Conservation (phyloP, 2,329 filamentous ascomycete genomes). For the Drechslera avenae region DNA sequence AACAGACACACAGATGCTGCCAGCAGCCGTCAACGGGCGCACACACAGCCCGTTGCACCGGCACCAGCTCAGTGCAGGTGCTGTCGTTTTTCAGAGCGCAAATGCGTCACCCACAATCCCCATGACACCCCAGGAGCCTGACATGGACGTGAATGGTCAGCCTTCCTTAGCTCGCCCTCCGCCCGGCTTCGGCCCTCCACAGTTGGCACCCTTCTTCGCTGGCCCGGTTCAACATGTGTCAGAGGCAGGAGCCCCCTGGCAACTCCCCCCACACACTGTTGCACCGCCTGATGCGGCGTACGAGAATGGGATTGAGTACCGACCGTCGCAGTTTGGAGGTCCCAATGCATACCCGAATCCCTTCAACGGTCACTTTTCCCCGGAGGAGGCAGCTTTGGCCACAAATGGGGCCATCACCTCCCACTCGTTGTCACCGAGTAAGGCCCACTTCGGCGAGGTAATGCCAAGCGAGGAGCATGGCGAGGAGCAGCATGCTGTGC, state of each 20-base stretch:
- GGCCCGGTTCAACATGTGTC: conserved; percentile 45
- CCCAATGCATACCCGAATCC: conserved; percentile 23
- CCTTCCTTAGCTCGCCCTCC: conserved; percentile 36
- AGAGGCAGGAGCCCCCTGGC: conserved; percentile 38
- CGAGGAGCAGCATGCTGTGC: conserved; percentile 24
- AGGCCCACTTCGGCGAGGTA: conserved; percentile 34
- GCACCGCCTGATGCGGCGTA: conserved; percentile 33
- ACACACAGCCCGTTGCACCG: conserved; percentile 25
- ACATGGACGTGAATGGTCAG: conserved; percentile 23
- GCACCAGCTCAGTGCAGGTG: conserved; percentile 34
- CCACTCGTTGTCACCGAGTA: conserved; percentile 43
- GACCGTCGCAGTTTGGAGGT: conserved; percentile 25
- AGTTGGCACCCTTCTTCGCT: conserved; percentile 39
- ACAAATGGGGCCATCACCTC: conserved; percentile 38
- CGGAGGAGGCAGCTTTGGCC: conserved; percentile 18
- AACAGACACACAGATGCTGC: conserved; percentile 27
- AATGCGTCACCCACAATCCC: conserved; percentile 47
- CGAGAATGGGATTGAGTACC: conserved; percentile 32
- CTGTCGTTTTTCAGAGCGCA: conserved; percentile 49
- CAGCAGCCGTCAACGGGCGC: conserved; percentile 22
- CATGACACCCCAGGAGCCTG: conserved; percentile 40
- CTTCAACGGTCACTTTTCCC: conserved; percentile 27
- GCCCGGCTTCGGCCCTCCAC: conserved; percentile 39
- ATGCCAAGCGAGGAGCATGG: conserved; percentile 26
- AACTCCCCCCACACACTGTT: conserved; percentile 38